Evolutionary conservation across 176 grass and related monocot species (phyloP).

Genomic region (Carex pumila): DNA sequence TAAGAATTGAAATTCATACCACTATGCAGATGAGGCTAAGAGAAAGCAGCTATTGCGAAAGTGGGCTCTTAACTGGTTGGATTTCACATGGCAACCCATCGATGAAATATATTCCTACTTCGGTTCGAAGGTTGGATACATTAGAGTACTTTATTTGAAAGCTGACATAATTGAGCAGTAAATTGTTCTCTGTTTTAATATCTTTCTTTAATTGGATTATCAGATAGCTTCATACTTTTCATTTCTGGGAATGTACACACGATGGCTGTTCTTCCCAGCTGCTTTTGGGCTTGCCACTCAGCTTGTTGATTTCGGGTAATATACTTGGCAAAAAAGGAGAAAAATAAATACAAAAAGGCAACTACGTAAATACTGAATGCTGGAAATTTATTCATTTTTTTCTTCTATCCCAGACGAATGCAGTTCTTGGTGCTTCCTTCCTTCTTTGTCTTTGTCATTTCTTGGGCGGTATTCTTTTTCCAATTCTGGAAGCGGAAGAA

Average conservation of each 20-base stretch:
- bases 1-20: not conserved
- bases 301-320: conserved; percentile 90
- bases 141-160: conserved; percentile 15
- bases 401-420: conserved; percentile 47
- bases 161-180: conserved; percentile 5
- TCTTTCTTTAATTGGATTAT: conserved; percentile 17
- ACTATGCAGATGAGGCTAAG: conserved; percentile 73
- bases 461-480: conserved; percentile 91
- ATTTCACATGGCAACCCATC: conserved; percentile 96
- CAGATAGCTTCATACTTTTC: conserved; percentile 96
- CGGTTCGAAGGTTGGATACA: conserved; percentile 67
- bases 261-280: conserved; percentile 92
- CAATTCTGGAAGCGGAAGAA: conserved; percentile 99
- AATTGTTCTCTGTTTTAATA: not conserved
- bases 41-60: conserved; percentile 78
- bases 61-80: conserved; percentile 96
- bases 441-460: conserved; percentile 92
- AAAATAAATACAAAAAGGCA: not conserved
- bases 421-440: conserved; percentile 88
- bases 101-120: conserved; percentile 96
- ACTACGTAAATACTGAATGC: not conserved
- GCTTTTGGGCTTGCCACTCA: conserved; percentile 76
- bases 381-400: not conserved
- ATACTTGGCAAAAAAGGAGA: not conserved
- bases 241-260: conserved; percentile 96